These are phyloP conservation scores for Botryotinia convoluta DNA, from an alignment of 2,329 filamentous ascomycete genomes.

Conservation along the genomic window DNA sequence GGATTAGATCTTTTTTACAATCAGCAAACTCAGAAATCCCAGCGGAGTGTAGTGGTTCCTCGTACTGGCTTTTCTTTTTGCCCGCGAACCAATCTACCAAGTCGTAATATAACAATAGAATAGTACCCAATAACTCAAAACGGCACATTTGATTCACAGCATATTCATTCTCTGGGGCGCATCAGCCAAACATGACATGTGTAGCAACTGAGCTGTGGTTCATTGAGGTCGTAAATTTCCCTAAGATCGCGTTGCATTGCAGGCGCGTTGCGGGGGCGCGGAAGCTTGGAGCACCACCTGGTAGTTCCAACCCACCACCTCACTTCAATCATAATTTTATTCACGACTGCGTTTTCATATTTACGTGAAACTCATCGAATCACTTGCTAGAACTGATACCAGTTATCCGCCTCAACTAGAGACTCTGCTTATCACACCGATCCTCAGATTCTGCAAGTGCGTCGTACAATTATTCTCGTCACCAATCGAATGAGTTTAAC, in stretches of 20 bases:
- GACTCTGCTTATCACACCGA: not conserved
- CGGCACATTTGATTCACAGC: conserved; percentile 36
- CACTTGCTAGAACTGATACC: not conserved
- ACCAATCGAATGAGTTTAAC: not conserved
- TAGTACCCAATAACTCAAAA: conserved; percentile 36
- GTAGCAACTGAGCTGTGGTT: not conserved
- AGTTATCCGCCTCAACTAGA: not conserved
- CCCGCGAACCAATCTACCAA: conserved; percentile 28
- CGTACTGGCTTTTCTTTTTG: conserved; percentile 9
- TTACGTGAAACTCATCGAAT: not conserved
- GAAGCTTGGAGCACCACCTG: not conserved
- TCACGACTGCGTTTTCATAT: not conserved
- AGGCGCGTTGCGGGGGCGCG: not conserved
- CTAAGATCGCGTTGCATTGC: conserved; percentile 11
- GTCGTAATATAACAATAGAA: conserved; percentile 34
- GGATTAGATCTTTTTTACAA: conserved; percentile 18
- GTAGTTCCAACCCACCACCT: not conserved
- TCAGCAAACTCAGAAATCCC: conserved; percentile 20
- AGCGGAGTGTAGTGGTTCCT: not conserved
- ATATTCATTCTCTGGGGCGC: not conserved
- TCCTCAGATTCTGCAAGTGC: not conserved
- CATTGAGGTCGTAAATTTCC: conserved; percentile 8
- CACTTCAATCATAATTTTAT: not conserved
- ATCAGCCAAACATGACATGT: not conserved
- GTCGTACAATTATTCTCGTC: not conserved